Percentiles rank a stretch among this genome's conserved stretches.
These are phyloP conservation scores for Gynochthodes officinalis DNA, from an alignment of 257 asterid species.

Conservation along the genomic window DNA sequence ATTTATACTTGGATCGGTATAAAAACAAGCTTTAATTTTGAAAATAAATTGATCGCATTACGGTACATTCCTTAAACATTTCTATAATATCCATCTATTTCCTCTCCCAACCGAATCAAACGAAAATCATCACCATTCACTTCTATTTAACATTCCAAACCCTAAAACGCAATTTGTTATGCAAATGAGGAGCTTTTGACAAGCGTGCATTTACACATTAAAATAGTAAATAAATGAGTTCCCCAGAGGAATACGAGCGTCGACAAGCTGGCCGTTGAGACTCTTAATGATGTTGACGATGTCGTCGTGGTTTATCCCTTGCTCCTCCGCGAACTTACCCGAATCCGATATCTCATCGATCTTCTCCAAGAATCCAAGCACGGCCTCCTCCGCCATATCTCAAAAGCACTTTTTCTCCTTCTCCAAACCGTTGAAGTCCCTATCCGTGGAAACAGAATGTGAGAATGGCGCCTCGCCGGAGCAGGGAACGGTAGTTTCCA, in stretches of 20 bases:
- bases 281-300: conserved; percentile 78
- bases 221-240: neutral
- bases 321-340: conserved; percentile 63
- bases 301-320: conserved; percentile 73
- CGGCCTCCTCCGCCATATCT: conserved; percentile 80
- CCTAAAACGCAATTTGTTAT: neutral
- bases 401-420: neutral
- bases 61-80: neutral
- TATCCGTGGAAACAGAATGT: too few relatives aligned
- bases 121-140: neutral
- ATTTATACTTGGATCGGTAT: too few relatives aligned
- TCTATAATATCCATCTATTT: neutral
- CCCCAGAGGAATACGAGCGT: conserved; percentile 38
- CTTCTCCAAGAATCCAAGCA: conserved; percentile 55
- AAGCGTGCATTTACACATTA: neutral
- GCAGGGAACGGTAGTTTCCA: too few relatives aligned
- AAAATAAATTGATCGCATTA: neutral
- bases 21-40: neutral
- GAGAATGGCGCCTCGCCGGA: too few relatives aligned
- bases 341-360: conserved; percentile 64
- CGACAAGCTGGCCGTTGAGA: conserved; percentile 72
- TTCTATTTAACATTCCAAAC: neutral
- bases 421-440: neutral
- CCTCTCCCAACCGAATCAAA: neutral
- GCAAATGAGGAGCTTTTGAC: neutral